Conservation (phyloP, 257 asterid species). For the Voacanga thouarsii region DNA sequence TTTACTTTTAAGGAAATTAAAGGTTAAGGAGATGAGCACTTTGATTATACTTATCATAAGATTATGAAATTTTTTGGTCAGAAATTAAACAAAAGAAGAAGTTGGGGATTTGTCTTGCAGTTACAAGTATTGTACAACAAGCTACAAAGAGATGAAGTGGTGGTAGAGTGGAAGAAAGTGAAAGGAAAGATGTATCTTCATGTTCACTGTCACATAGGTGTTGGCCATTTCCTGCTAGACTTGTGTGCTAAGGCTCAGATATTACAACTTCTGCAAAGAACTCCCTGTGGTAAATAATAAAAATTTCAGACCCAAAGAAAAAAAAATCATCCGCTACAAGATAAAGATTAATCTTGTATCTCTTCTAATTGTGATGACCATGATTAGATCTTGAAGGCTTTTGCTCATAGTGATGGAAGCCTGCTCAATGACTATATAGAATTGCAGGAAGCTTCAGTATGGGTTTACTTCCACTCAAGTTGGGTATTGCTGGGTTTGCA, state of each 20-base stretch:
- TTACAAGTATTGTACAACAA: slow-evolving; percentile 91
- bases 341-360: neutral
- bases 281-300: slow-evolving; percentile 69
- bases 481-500: neutral
- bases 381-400: slow-evolving; percentile 76
- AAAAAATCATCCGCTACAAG: neutral
- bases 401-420: slow-evolving; percentile 67
- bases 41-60: neutral
- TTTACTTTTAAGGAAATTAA: too few relatives aligned
- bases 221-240: slow-evolving; percentile 78
- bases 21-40: too few relatives aligned
- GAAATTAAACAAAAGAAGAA: neutral
- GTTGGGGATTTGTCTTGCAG: slow-evolving; percentile 36
- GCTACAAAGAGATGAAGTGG: slow-evolving; percentile 90
- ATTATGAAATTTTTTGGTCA: neutral
- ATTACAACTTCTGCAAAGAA: slow-evolving; percentile 82
- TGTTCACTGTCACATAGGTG: slow-evolving; percentile 93
- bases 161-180: slow-evolving; percentile 93
- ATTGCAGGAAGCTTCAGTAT: slow-evolving; percentile 65
- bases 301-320: neutral
- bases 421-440: slow-evolving; percentile 66
- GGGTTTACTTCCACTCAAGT: slow-evolving; percentile 89
- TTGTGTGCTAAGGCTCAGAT: slow-evolving; percentile 64
- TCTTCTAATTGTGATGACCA: neutral
- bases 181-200: slow-evolving; percentile 86